Conservation (phyloP, 768 basidiomycete genomes). For the Sarcodon aspratus region DNA sequence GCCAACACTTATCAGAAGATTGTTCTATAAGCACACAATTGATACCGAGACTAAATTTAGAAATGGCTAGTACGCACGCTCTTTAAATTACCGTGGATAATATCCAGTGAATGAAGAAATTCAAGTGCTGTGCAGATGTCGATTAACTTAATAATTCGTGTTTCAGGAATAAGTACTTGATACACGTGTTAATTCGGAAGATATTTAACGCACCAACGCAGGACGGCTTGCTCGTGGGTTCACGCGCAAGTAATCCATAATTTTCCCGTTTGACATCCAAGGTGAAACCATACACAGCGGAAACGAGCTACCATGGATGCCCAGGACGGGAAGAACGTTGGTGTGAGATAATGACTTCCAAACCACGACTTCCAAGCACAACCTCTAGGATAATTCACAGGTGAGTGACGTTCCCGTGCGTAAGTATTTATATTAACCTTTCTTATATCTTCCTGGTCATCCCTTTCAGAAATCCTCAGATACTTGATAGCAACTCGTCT, state of each 20-base stretch:
- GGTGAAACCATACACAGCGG: constrained; percentile 2
- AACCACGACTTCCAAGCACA: background rate
- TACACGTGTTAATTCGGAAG: background rate
- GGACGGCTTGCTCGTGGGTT: background rate
- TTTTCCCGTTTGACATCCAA: constrained; percentile 3
- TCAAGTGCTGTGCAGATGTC: background rate
- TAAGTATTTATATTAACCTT: background rate
- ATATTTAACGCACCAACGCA: background rate
- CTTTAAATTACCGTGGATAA: background rate
- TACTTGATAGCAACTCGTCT: background rate
- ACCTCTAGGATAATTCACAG: background rate
- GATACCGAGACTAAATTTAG: background rate
- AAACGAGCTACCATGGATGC: background rate
- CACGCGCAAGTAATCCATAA: background rate
- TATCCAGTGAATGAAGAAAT: background rate
- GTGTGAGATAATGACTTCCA: background rate
- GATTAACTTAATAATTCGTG: background rate
- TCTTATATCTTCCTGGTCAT: background rate
- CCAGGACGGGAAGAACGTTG: background rate
- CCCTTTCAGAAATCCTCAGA: background rate
- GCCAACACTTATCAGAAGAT: background rate
- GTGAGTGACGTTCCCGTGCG: background rate
- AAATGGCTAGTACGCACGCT: background rate
- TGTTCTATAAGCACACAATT: background rate
- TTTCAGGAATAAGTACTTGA: background rate